Conservation (phyloP, 2,329 filamentous ascomycete genomes). For the Aspergillus aculeatus region DNA sequence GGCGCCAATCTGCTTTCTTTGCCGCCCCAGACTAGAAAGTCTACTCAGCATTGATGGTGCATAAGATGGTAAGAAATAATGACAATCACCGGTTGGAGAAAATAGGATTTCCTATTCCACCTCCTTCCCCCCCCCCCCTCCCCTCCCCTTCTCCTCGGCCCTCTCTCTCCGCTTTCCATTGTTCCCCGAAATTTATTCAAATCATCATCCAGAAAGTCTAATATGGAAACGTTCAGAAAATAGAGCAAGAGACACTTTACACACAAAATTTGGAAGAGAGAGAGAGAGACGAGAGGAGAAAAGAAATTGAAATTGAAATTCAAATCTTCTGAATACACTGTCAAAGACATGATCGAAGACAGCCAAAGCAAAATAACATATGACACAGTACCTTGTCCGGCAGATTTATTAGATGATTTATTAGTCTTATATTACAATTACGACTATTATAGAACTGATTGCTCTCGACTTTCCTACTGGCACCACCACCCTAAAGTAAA, state of each 20-base stretch:
- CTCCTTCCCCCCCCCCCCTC: not conserved
- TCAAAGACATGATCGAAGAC: not conserved
- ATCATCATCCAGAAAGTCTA: not conserved
- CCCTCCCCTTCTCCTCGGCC: not conserved
- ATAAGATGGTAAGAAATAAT: slow-evolving; percentile 6
- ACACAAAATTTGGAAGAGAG: not conserved
- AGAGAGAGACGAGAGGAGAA: not conserved
- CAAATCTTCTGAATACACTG: too few species aligned
- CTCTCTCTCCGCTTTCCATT: not conserved
- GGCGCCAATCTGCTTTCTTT: slow-evolving; percentile 15
- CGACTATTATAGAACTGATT: not conserved
- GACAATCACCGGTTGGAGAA: slow-evolving; percentile 1
- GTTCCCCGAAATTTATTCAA: not conserved
- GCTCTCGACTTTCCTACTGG: slow-evolving; percentile 3
- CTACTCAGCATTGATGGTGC: not conserved
- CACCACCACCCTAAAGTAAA: slow-evolving; percentile 11
- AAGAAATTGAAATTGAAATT: too few species aligned
- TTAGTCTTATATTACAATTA: slow-evolving; percentile 9
- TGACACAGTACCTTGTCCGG: slow-evolving; percentile 9
- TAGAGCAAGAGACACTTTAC: not conserved
- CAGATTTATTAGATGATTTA: slow-evolving; percentile 10
- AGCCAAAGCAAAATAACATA: slow-evolving; percentile 6
- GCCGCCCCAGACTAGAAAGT: slow-evolving; percentile 11
- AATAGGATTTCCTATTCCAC: not conserved
- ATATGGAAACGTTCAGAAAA: not conserved